phyloP scores from a whole-genome alignment of 768 basidiomycete genomes.

The Hypholoma sublateritium region DNA sequence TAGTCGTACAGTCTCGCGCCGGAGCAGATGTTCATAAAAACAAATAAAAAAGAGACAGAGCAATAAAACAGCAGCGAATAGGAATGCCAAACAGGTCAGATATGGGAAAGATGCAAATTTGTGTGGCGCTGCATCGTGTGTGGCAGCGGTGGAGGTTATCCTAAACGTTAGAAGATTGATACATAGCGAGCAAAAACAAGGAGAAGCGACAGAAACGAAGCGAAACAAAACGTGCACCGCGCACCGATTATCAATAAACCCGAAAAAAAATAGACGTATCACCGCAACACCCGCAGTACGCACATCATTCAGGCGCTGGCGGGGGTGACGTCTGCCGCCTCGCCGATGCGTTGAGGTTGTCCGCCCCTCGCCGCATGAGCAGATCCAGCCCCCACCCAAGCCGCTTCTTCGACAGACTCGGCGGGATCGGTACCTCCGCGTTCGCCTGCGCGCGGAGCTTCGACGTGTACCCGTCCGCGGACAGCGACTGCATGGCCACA shows the following conservation, averaged over 20 bases:
- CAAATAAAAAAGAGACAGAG: too few relatives aligned
- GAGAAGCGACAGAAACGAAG: too few relatives aligned
- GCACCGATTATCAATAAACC: neutral
- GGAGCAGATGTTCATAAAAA: too few relatives aligned
- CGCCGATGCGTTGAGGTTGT: too few relatives aligned
- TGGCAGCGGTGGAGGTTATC: neutral
- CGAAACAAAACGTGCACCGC: too few relatives aligned
- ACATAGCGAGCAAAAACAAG: too few relatives aligned
- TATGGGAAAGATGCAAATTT: too few relatives aligned
- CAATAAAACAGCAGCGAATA: too few relatives aligned
- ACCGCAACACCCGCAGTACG: neutral
- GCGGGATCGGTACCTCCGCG: conserved; percentile 14
- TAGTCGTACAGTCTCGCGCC: too few relatives aligned
- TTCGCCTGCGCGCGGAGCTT: conserved; percentile 15
- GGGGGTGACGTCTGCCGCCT: neutral
- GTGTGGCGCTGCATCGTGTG: neutral
- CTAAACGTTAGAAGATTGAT: neutral
- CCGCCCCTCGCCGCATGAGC: too few relatives aligned
- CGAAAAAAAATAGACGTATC: neutral
- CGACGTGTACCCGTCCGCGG: neutral
- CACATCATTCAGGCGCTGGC: neutral
- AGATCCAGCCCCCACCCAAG: neutral
- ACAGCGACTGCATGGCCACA: too few relatives aligned
- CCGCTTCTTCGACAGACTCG: conserved; percentile 15
- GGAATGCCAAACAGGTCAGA: too few relatives aligned